These are phyloP conservation scores for button mushroom (Agaricus bisporus) DNA, from an alignment of 768 basidiomycete species.

Conservation along the genomic window DNA sequence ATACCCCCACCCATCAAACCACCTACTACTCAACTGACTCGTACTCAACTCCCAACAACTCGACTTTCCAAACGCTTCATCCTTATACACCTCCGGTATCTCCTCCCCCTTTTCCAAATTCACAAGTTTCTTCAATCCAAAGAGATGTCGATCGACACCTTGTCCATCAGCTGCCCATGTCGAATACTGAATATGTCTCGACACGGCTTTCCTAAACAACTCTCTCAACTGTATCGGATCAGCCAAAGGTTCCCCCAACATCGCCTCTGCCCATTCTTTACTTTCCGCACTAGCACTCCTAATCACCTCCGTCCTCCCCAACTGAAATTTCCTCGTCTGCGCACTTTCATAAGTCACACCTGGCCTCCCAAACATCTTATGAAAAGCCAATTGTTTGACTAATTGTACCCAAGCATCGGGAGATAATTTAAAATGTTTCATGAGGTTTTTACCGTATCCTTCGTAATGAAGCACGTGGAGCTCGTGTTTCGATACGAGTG, in stretches of 20 bases:
- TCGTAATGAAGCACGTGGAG: conserved; percentile 80
- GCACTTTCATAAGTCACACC: conserved; percentile 90
- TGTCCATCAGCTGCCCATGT: conserved; percentile 90
- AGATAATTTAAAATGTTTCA: conserved; percentile 77
- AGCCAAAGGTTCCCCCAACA: conserved; percentile 44
- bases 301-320: conserved; percentile 93
- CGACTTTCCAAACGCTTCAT: conserved; percentile 61
- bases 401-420: conserved; percentile 96
- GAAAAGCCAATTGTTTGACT: conserved; percentile 93
- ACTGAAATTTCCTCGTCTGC: conserved; percentile 89
- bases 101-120: conserved; percentile 60
- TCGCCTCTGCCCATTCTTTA: conserved; percentile 84
- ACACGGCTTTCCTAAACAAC: conserved; percentile 70
- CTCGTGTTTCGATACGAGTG: conserved; percentile 72
- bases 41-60: conserved; percentile 94
- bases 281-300: conserved; percentile 78
- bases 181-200: conserved; percentile 83
- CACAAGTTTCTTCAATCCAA: conserved; percentile 78
- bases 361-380: conserved; percentile 72
- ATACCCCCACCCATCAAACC: conserved; percentile 95
- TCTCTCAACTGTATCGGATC: conserved; percentile 42
- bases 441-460: conserved; percentile 81
- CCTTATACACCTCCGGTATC: conserved; percentile 68
- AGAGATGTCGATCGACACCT: conserved; percentile 94
- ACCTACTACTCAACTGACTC: conserved; percentile 74